These are phyloP conservation scores for Leccinum ochraceum DNA, from an alignment of 768 basidiomycete genomes.

Conservation along the genomic window DNA sequence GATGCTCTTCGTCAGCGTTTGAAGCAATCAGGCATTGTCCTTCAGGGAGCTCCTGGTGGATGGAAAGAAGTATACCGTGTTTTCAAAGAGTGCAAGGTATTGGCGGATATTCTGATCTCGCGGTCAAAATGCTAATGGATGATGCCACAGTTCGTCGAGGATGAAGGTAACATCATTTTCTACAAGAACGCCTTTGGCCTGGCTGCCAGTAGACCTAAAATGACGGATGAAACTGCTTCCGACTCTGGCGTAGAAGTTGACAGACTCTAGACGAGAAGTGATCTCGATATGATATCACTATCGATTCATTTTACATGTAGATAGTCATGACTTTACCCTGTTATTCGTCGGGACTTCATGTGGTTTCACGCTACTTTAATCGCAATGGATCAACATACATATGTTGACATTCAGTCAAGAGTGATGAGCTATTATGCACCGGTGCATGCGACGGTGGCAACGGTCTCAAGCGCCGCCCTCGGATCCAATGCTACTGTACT, in stretches of 20 bases:
- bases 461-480: neutral
- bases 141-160: slow-evolving; percentile 76
- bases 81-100: slow-evolving; percentile 73
- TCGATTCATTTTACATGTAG: slow-evolving; percentile 8
- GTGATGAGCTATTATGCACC: neutral
- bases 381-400: neutral
- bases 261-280: slow-evolving; percentile 29
- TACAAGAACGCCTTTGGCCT: slow-evolving; percentile 87
- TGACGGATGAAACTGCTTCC: slow-evolving; percentile 55
- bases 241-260: slow-evolving; percentile 70
- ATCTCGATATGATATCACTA: slow-evolving; percentile 5
- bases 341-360: neutral
- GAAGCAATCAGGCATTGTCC: slow-evolving; percentile 54
- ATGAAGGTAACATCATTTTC: slow-evolving; percentile 88
- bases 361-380: slow-evolving; percentile 2
- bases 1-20: slow-evolving; percentile 78
- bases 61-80: slow-evolving; percentile 83
- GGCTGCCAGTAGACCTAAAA: slow-evolving; percentile 66
- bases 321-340: slow-evolving; percentile 5
- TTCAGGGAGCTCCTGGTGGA: slow-evolving; percentile 74
- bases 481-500: neutral
- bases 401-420: neutral
- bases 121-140: neutral
- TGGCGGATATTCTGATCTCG: neutral
- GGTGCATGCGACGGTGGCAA: neutral